Evolutionary conservation across 2,329 filamentous ascomycete species (phyloP).

Genomic region (Juglanconis sp.): DNA sequence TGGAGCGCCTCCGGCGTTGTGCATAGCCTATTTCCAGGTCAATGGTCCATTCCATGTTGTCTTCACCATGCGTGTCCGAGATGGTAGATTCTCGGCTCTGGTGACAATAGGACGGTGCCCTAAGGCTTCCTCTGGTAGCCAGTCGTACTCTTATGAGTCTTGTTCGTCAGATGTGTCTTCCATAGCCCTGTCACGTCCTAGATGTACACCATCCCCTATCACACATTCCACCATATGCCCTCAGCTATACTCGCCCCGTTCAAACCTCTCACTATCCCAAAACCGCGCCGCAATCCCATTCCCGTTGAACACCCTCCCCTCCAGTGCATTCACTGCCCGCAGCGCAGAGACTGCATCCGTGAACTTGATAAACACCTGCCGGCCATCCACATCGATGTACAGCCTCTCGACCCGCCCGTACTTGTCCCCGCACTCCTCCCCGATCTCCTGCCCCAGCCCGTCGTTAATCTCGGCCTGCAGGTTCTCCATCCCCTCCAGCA

Average conservation of each 20-base stretch:
- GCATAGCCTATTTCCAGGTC: conserved; percentile 12
- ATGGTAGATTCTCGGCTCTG: no score
- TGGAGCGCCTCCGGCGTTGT: not conserved
- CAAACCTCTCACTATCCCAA: conserved; percentile 80
- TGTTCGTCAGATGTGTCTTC: no score
- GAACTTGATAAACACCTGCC: conserved; percentile 89
- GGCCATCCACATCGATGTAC: conserved; percentile 63
- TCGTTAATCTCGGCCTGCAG: conserved; percentile 73
- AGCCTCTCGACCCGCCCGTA: conserved; percentile 82
- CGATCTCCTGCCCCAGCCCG: conserved; percentile 86
- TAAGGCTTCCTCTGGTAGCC: no score
- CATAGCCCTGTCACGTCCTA: no score
- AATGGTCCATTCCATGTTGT: not conserved
- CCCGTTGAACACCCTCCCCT: conserved; percentile 84
- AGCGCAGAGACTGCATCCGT: conserved; percentile 80
- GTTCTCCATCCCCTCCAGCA: conserved; percentile 79
- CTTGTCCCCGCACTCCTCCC: conserved; percentile 86
- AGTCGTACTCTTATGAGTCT: no score
- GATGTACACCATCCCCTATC: conserved; percentile 15
- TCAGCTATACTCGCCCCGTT: conserved; percentile 55
- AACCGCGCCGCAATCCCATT: conserved; percentile 80
- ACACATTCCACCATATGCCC: not conserved
- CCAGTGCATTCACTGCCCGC: conserved; percentile 83
- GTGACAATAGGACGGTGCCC: no score
- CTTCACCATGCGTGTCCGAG: no score